A percentile compares a stretch with the other conserved stretches of the same genome.
phyloP scores from a whole-genome alignment of 1,284 basidiomycete species.

The Apiotrichum sp. region DNA sequence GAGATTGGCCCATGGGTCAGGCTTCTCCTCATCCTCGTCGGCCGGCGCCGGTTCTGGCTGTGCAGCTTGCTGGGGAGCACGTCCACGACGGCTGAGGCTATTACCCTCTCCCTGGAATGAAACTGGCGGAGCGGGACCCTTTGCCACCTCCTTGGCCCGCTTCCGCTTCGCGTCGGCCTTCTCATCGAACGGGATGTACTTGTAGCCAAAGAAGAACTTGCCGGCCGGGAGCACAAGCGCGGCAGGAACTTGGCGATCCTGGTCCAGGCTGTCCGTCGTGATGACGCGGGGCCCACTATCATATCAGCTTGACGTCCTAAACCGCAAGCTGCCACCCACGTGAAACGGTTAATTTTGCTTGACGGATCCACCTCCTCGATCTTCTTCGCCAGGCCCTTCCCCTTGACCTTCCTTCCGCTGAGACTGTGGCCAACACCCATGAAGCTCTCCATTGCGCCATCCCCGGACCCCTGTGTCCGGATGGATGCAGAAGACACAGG shows the following conservation, averaged over 20 bases:
- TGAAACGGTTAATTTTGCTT: slow-evolving; percentile 81
- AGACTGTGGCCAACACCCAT: slow-evolving; percentile 87
- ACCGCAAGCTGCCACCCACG: slow-evolving; percentile 55
- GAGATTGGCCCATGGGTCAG: slow-evolving; percentile 44
- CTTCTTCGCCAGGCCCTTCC: slow-evolving; percentile 79
- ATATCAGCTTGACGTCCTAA: not conserved
- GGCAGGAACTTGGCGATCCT: slow-evolving; percentile 78
- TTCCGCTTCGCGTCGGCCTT: slow-evolving; percentile 38
- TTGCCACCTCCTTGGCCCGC: slow-evolving; percentile 25
- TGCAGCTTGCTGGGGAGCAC: not conserved
- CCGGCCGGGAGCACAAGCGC: slow-evolving; percentile 86
- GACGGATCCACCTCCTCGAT: slow-evolving; percentile 69
- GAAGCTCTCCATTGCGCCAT: slow-evolving; percentile 74
- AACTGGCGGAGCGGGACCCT: slow-evolving; percentile 12
- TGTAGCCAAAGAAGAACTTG: slow-evolving; percentile 89
- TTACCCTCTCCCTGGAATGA: slow-evolving; percentile 41
- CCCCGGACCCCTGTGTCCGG: slow-evolving; percentile 41
- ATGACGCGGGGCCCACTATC: slow-evolving; percentile 74
- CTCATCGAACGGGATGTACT: slow-evolving; percentile 63
- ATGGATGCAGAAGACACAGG: slow-evolving; percentile 55
- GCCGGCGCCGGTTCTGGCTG: not conserved
- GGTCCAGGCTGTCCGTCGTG: slow-evolving; percentile 67
- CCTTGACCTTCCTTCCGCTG: slow-evolving; percentile 80
- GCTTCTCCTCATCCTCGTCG: slow-evolving; percentile 19
- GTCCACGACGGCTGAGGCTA: slow-evolving; percentile 24